Percentiles rank a stretch among this genome's conserved stretches.
Conservation (phyloP, 2,329 filamentous ascomycete species). For the Alternaria rosae region DNA sequence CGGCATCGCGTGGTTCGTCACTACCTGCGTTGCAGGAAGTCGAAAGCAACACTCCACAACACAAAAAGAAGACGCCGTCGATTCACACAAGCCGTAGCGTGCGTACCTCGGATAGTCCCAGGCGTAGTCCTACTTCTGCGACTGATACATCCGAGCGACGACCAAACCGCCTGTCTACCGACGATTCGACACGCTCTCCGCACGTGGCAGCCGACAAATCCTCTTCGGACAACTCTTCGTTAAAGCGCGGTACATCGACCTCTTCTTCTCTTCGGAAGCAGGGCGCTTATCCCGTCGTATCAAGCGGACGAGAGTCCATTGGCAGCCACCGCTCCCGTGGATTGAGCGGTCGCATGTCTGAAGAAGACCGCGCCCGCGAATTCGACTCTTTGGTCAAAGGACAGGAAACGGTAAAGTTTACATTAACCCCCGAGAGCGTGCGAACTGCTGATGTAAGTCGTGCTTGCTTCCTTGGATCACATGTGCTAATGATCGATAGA, state of each 20-base stretch:
- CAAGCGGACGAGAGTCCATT: conserved; percentile 45
- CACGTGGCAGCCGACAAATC: conserved; percentile 25
- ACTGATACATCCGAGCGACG: conserved; percentile 24
- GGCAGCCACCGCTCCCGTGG: conserved; percentile 40
- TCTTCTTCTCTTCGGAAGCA: conserved; percentile 41
- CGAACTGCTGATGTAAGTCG: conserved; percentile 54
- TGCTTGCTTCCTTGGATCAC: neutral
- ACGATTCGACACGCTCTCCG: conserved; percentile 32
- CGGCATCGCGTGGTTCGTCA: conserved; percentile 31
- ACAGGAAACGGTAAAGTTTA: conserved; percentile 59
- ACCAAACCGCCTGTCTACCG: conserved; percentile 29
- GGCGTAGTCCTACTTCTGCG: conserved; percentile 25
- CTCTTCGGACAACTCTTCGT: conserved; percentile 36
- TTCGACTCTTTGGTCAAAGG: conserved; percentile 58
- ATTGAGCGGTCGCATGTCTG: conserved; percentile 45
- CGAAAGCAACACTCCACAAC: conserved; percentile 19
- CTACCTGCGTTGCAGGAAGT: conserved; percentile 42
- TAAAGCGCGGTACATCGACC: conserved; percentile 44
- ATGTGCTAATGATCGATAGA: conserved; percentile 25
- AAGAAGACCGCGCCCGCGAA: conserved; percentile 51
- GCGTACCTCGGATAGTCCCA: conserved; percentile 21
- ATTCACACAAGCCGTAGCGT: conserved; percentile 16
- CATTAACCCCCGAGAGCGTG: conserved; percentile 57
- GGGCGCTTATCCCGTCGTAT: conserved; percentile 40
- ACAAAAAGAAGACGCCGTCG: conserved; percentile 16